Percentiles rank a stretch among this genome's conserved stretches.
Evolutionary conservation across 2,329 filamentous ascomycete genomes (phyloP).

Genomic region (Cordyceps farinosa): DNA sequence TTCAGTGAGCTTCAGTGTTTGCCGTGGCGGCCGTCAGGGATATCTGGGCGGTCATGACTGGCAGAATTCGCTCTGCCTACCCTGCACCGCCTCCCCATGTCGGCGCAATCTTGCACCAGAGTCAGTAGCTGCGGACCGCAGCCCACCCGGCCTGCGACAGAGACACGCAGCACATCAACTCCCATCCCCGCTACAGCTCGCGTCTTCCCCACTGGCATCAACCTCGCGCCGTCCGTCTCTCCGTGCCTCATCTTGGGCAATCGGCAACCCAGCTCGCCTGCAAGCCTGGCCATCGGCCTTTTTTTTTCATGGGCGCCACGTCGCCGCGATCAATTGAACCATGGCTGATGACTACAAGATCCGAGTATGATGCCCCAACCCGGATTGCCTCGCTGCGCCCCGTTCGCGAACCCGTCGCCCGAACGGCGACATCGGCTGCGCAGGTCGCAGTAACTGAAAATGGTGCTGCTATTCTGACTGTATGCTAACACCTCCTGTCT

Average conservation of each 20-base stretch:
- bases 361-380: constrained; percentile 38
- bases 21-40: too few species aligned
- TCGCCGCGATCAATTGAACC: constrained; percentile 42
- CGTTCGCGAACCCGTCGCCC: background rate
- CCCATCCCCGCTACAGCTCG: constrained; percentile 16
- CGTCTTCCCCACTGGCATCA: constrained; percentile 19
- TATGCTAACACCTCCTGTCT: background rate
- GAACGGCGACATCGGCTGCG: background rate
- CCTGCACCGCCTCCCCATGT: background rate
- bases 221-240: constrained; percentile 13
- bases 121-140: too few species aligned
- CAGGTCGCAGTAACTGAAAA: background rate
- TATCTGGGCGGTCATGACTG: background rate
- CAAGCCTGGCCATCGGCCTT: constrained; percentile 13
- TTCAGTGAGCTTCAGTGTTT: too few species aligned
- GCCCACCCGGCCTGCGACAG: background rate
- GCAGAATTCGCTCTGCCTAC: background rate
- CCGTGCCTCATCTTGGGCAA: constrained; percentile 2
- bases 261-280: constrained; percentile 57
- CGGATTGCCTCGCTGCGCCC: constrained; percentile 12
- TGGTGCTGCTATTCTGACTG: background rate
- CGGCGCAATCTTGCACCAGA: background rate
- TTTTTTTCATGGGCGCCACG: constrained; percentile 41
- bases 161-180: constrained; percentile 11
- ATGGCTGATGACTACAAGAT: constrained; percentile 46